Percentiles rank a stretch among this genome's conserved stretches.
These are phyloP conservation scores for Aphanomyces stellatus DNA, from an alignment of 352 stramenopile species.

Conservation along the genomic window DNA sequence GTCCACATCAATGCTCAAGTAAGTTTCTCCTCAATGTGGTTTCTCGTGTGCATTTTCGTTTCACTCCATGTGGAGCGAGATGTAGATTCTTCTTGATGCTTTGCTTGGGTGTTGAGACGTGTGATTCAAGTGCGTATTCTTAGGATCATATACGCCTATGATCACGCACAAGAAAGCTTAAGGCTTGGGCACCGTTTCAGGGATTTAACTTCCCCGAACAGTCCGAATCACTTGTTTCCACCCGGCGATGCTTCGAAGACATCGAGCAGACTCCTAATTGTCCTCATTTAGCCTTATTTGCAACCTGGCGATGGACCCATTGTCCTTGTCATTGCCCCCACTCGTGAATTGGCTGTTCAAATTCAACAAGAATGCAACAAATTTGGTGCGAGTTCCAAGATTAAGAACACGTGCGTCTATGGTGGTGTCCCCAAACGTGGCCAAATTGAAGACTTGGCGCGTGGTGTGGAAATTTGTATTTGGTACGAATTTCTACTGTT, in stretches of 20 bases:
- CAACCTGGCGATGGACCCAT: conserved; percentile 98
- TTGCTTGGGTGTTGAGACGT: neutral
- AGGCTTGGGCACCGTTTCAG: no score
- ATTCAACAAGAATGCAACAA: conserved; percentile 99
- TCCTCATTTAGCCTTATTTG: conserved; percentile 56
- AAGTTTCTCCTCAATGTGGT: conserved; percentile 32
- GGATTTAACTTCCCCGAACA: neutral
- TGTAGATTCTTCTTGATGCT: neutral
- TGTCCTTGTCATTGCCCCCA: conserved; percentile 96
- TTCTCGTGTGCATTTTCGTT: neutral
- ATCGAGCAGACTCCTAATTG: neutral
- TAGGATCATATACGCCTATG: conserved; percentile 6
- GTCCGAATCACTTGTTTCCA: neutral
- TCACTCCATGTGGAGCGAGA: neutral
- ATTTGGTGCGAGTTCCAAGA: conserved; percentile 95
- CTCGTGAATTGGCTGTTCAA: conserved; percentile 97
- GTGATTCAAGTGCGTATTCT: neutral
- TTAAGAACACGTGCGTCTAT: conserved; percentile 99
- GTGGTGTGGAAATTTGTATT: conserved; percentile 79
- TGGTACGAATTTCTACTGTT: conserved; percentile 33
- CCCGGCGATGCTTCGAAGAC: neutral
- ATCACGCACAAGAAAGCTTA: neutral
- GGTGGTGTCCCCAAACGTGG: conserved; percentile 94
- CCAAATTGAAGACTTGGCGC: conserved; percentile 81
- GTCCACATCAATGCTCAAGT: conserved; percentile 99